phyloP scores from a whole-genome alignment of 495 filamentous ascomycete species.

The Talaromyces adpressus region DNA sequence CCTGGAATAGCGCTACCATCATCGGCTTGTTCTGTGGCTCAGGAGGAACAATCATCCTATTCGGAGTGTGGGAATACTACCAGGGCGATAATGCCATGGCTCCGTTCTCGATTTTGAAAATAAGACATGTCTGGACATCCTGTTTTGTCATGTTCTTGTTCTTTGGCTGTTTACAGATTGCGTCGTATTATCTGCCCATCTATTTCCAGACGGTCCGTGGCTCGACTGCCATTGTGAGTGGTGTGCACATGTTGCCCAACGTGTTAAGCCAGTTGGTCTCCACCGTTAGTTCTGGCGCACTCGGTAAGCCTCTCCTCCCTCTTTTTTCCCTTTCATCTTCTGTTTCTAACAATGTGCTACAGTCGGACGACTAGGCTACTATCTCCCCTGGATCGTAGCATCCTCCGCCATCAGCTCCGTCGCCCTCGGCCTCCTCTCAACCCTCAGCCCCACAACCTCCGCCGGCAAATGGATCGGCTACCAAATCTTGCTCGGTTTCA shows the following conservation, averaged over 20 bases:
- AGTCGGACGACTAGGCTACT: constrained; percentile 41
- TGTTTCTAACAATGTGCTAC: no score
- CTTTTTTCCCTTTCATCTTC: no score
- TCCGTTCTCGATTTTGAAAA: constrained; percentile 1
- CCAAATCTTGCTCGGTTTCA: constrained; percentile 45
- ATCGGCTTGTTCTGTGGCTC: constrained; percentile 22
- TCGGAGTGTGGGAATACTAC: constrained; percentile 18
- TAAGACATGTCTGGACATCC: neutral
- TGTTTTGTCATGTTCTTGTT: constrained; percentile 2
- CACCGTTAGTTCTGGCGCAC: constrained; percentile 36
- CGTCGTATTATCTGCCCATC: constrained; percentile 8
- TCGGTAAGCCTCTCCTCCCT: constrained; percentile 19
- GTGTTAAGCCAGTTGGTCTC: constrained; percentile 38
- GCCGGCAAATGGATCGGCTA: constrained; percentile 48
- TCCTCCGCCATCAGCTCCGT: constrained; percentile 24
- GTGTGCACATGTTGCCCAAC: constrained; percentile 5
- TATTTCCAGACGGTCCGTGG: constrained; percentile 8
- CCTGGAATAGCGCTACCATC: constrained; percentile 17
- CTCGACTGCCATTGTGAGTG: neutral
- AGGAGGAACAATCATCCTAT: constrained; percentile 16
- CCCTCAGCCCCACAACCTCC: constrained; percentile 33
- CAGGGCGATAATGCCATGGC: constrained; percentile 6
- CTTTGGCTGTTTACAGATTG: constrained; percentile 29
- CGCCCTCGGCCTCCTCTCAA: constrained; percentile 44
- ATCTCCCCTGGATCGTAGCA: constrained; percentile 36